Percentiles rank a stretch among this genome's conserved stretches.
Conservation (phyloP, 352 stramenopile genomes). For the Sclerospora graminicola region DNA sequence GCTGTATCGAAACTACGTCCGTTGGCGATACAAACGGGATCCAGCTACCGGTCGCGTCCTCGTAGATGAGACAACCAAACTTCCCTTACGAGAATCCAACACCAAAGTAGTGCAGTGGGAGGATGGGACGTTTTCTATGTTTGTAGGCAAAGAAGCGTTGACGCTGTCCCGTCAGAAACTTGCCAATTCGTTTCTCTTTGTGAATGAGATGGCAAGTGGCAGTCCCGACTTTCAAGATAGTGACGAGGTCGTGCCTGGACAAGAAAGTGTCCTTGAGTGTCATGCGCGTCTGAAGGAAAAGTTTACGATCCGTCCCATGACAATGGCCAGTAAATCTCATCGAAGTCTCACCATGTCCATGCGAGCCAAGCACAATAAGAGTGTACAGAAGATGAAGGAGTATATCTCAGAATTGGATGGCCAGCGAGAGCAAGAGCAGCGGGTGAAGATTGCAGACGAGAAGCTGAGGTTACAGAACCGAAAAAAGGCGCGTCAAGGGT, state of each 20-base stretch:
- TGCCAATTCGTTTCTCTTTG: slow-evolving; percentile 81
- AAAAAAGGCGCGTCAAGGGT: slow-evolving; percentile 77
- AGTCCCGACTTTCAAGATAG: slow-evolving; percentile 54
- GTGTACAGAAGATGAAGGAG: slow-evolving; percentile 74
- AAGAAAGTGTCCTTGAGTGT: slow-evolving; percentile 78
- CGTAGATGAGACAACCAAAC: slow-evolving; percentile 48
- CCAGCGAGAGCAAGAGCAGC: slow-evolving; percentile 73
- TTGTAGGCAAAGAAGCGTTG: slow-evolving; percentile 74
- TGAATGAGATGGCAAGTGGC: slow-evolving; percentile 65
- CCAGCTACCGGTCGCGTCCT: slow-evolving; percentile 44
- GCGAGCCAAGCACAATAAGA: slow-evolving; percentile 85
- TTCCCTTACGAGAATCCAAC: slow-evolving; percentile 63
- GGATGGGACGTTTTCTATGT: slow-evolving; percentile 78
- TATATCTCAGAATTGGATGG: slow-evolving; percentile 82
- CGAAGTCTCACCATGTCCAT: slow-evolving; percentile 85
- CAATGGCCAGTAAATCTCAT: slow-evolving; percentile 74
- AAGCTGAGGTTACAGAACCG: slow-evolving; percentile 74
- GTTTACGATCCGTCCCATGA: slow-evolving; percentile 82
- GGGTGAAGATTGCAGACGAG: slow-evolving; percentile 80
- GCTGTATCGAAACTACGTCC: slow-evolving; percentile 82
- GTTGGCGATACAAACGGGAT: slow-evolving; percentile 67
- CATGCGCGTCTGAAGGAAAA: slow-evolving; percentile 75
- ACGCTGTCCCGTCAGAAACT: slow-evolving; percentile 78
- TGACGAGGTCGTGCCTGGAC: slow-evolving; percentile 41
- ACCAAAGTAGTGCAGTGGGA: slow-evolving; percentile 82